phyloP scores from a whole-genome alignment of 805 yeast genomes.

The Metschnikowia noctiluminum region DNA sequence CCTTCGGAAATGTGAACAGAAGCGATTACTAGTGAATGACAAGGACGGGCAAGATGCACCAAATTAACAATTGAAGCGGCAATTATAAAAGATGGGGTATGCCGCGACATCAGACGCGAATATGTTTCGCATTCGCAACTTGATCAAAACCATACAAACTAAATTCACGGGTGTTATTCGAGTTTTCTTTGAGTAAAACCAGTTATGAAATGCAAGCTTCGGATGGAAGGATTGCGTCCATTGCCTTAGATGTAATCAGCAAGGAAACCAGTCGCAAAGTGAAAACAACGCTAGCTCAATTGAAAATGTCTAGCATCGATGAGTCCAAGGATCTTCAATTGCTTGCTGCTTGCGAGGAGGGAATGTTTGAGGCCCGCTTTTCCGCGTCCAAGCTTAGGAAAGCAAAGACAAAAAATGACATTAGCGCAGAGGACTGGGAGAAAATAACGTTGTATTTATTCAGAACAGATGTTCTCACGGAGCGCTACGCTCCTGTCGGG shows the following conservation, averaged over 20 bases:
- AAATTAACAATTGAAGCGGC: no score
- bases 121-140: background rate
- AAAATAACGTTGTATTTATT: conserved; percentile 19
- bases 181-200: background rate
- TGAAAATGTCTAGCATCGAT: background rate
- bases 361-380: conserved; percentile 12
- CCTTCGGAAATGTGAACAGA: no score
- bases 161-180: background rate
- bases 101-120: no score
- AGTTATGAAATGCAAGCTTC: background rate
- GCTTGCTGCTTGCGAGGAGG: conserved; percentile 19
- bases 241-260: conserved; percentile 8
- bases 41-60: no score
- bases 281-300: conserved; percentile 10
- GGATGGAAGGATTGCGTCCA: conserved; percentile 3
- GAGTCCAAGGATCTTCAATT: background rate
- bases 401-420: conserved; percentile 10
- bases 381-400: conserved; percentile 5
- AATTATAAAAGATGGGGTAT: no score
- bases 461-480: conserved; percentile 2
- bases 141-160: background rate
- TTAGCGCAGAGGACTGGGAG: conserved; percentile 19
- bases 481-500: conserved; percentile 7
- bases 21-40: no score
- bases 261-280: conserved; percentile 4